Base-by-base conservation (phyloP, 805 yeast genomes). In the Saccharomycopsis lassenensis region DNA sequence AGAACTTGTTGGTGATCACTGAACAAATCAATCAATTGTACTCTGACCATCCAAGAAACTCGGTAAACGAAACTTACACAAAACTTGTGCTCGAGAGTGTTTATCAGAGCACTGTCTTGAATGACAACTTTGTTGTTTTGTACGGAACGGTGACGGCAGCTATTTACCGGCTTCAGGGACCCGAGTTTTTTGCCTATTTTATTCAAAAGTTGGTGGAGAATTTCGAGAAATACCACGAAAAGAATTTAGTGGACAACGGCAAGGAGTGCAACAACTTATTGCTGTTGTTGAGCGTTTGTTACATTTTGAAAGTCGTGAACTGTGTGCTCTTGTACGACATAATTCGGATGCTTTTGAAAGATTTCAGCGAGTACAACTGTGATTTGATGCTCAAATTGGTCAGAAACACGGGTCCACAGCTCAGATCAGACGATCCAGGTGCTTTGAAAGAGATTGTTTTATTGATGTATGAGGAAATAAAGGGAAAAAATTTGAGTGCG, bases 391-490 rank as follows among this genome's bases (percentile, higher is more conserved):
- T 89, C 35, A 71, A 78, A 46, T 61, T 89, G 14, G 63, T 91
- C 15, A 70, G 80, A 33, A 74, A 74, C 24, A 72, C 86, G 7
- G 99, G 98, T 29, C 69, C 76, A 7, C 84, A 83, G 50, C 71
- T 91, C 57, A 74, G 98, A 52, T 61, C 82, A 3, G 98, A 91
- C 54, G 98, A 91, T 53, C 93, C 97, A 1, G 56, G 69, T 7
- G 77, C 95, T 0, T 64, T 91, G 36, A 86, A 81, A 51, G 87
- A 82, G 29, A 86, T 89, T 32, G 73, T 86, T 8, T 36, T 69
- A 2, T 62, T 66, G 28, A 59, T 80, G 24, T 82, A 78, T 45
- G 60, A 60, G 23, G 52, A 55, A 1, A 52, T 64, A 11, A 63
- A 63, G 14, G 56, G 52, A 8, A 51, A 52, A 4, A 48, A 56